Base-by-base conservation (phyloP, 179 eudicot genomes). In the Nepenthes alata region DNA sequence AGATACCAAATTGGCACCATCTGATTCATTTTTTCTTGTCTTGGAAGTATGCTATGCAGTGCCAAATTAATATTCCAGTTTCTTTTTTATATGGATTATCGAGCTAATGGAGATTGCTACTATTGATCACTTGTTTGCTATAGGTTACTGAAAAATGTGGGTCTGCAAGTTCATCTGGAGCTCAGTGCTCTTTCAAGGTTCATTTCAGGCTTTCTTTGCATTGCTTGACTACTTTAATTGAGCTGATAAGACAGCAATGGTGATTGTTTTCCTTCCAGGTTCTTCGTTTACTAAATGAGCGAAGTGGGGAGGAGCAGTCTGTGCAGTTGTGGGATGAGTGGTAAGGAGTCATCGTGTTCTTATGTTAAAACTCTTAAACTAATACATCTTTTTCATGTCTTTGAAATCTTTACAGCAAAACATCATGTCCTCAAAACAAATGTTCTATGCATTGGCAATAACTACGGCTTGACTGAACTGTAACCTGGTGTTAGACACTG, bases 291-390 rank as follows among this genome's bases (percentile, higher is more conserved):
- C 66, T 94, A 61, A 82, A 83, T 73, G 99, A 94, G 74, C 82
- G 75, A 77, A 77, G 73, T 70, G 97, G 99, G 69, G 80, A 76
- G 76, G 97, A 94, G 70, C 80, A 76, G 41, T 78, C 74, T 51
- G 84, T 90, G 59, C 85, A 82, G 59, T 70, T 94, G 71, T 74
- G 81, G 77, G 99, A 94, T 74, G 95, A 84, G 70, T 94, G 99
- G 99, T 94, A 67, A 66, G 87, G 70, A 57, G 12, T n/a, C n/a
- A 37, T 7, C 38, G 3, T 63, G 34, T 53, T n/a, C 47, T 35
- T 35, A 16, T 12, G 36, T 63, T 50, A 16, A 35, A 57, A 3
- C 44, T 35, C 2, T 34, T 57, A 8, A 37, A 57, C 11, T 8
- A 51, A 5, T 51, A 11, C 12, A 51, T 57, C 5, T 35, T 57